Base-by-base conservation (phyloP, 331 rosid genomes). In the Malus hybrid region DNA sequence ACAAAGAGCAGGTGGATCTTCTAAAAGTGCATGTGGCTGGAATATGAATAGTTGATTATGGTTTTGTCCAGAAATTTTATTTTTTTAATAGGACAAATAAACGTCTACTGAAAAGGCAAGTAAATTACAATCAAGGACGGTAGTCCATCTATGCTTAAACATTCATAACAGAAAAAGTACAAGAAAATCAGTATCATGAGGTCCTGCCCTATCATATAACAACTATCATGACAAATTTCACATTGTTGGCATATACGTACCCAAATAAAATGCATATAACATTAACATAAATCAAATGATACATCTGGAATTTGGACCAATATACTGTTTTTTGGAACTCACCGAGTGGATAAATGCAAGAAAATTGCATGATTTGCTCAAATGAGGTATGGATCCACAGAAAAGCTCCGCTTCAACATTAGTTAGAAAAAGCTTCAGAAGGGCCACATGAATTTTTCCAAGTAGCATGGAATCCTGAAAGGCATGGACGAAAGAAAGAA, bases 281-380 rank as follows among this genome's bases (percentile, higher is more conserved):
- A 57, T 33, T 15, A 8, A 6, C 13, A 1, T 42, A 42, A 10
- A 42, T 10, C 13, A 42, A 10, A 10, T 42, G 46, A 42, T 42
- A 10, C 4, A 42, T 10, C 46, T 42, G 46, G 46, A 42, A 42
- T 42, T 10, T 42, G 13, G 46, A 42, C 46, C 13, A 42, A 42
- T 42, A 42, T 42, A 42, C 46, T 13, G 24, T 27, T 24, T 44
- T 14, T 61, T 59, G 67, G 50, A 82, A 82, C 97, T 93, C 85
- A 94, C 99, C 70, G 91, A 89, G 84, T 95, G 97, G 78, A 95
- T 85, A 84, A 95, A 80, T 16, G 96, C 97, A 74, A 90, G 97
- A 83, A 89, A 95, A 78, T 92, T 89, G 92, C 96, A 89, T 48
- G 97, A 95, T 84, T 89, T 90, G 83, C 87, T 88, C 81, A 83